Percentiles rank a stretch among this genome's conserved stretches.
Evolutionary conservation across 257 asterid genomes (phyloP).

Genomic region (Nicotiana attenuata): DNA sequence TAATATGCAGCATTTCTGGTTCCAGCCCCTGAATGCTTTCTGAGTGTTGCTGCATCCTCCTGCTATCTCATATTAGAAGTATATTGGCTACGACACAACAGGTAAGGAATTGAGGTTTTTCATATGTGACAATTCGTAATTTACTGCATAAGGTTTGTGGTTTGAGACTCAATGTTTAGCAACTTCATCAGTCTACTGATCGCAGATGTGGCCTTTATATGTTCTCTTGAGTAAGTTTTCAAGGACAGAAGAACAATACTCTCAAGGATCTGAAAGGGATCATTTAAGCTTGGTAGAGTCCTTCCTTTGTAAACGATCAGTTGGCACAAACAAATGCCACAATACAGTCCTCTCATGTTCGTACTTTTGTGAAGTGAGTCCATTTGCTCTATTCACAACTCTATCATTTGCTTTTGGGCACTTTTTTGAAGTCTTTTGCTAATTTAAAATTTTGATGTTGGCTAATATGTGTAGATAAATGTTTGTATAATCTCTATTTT

Average conservation of each 20-base stretch:
- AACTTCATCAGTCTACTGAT: conserved; percentile 7
- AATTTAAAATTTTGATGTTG: not conserved
- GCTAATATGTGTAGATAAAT: not conserved
- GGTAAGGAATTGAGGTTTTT: not conserved
- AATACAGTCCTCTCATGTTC: conserved; percentile 28
- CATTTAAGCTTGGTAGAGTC: conserved; percentile 35
- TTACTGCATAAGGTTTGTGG: not conserved
- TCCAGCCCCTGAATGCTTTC: not conserved
- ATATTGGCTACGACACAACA: not conserved
- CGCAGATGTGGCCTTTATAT: conserved; percentile 71
- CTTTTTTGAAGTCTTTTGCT: not conserved
- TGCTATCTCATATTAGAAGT: not conserved
- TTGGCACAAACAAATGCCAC: conserved; percentile 28
- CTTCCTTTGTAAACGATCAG: conserved; percentile 33
- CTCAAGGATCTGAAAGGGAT: conserved; percentile 32
- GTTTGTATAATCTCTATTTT: not conserved
- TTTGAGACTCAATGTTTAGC: not conserved
- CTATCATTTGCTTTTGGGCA: not conserved
- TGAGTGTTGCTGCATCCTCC: not conserved
- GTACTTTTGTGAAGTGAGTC: conserved; percentile 51
- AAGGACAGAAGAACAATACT: conserved; percentile 52
- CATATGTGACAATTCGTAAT: not conserved
- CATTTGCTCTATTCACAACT: not conserved
- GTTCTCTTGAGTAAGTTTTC: conserved; percentile 59
- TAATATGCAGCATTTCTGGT: not conserved